These are phyloP conservation scores for Mortierella sp. DNA, from an alignment of 371 early-diverging fungal species.

Conservation along the genomic window DNA sequence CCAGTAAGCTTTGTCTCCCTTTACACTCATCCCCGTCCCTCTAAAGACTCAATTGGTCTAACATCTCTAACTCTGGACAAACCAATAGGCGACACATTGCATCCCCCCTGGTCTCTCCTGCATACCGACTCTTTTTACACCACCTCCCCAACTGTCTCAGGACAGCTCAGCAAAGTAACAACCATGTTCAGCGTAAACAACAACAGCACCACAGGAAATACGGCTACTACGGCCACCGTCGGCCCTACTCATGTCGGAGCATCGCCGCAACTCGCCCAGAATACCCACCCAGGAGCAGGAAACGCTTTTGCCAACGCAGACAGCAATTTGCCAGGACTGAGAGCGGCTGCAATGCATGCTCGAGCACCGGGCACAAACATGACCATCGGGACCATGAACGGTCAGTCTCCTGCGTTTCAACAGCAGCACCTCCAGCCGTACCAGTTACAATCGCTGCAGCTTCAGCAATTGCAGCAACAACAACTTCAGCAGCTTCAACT, in stretches of 20 bases:
- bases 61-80: background rate
- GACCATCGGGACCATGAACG: slow-evolving; percentile 6
- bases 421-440: background rate
- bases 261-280: background rate
- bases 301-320: slow-evolving; percentile 8
- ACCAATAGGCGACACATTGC: background rate
- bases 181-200: slow-evolving; percentile 19
- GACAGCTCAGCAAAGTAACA: background rate
- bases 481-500: slow-evolving; percentile 13
- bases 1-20: background rate
- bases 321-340: slow-evolving; percentile 6
- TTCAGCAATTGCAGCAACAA: slow-evolving; percentile 18
- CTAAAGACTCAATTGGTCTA: background rate
- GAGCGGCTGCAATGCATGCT: background rate
- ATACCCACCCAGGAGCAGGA: background rate
- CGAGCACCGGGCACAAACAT: slow-evolving; percentile 7
- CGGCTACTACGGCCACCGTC: background rate
- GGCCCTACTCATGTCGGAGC: background rate
- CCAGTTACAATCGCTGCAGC: slow-evolving; percentile 6
- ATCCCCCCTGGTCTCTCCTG: slow-evolving; percentile 1
- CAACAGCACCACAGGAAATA: background rate
- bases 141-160: background rate
- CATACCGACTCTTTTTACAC: background rate
- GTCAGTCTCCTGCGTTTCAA: slow-evolving; percentile 7
- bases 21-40: background rate